A percentile compares a stretch with the other conserved stretches of the same genome.
Evolutionary conservation across 140 eudicot species (phyloP).

Genomic region (Eryngium alpinum): DNA sequence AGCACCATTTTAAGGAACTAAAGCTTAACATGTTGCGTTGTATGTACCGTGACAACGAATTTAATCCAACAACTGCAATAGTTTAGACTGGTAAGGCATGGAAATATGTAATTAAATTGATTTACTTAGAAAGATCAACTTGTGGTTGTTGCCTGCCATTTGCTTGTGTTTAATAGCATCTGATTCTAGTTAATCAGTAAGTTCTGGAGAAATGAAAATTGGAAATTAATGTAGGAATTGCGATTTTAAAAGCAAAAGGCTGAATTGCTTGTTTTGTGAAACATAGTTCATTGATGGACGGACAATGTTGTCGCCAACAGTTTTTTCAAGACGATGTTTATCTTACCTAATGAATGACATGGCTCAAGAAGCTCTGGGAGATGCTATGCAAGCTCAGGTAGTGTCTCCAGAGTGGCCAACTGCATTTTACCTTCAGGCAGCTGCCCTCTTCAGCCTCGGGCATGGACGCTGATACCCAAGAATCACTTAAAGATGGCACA

Average conservation of each 20-base stretch:
- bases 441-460: slow-evolving; percentile 81
- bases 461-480: slow-evolving; percentile 72
- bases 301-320: slow-evolving; percentile 83
- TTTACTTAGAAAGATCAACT: neutral
- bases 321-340: slow-evolving; percentile 75
- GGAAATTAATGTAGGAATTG: neutral
- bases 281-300: slow-evolving; percentile 85
- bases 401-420: slow-evolving; percentile 75
- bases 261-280: slow-evolving; percentile 3
- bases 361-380: slow-evolving; percentile 87
- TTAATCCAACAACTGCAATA: too few relatives aligned
- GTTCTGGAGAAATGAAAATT: neutral
- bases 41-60: too few relatives aligned
- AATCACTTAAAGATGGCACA: slow-evolving; percentile 71
- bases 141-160: neutral
- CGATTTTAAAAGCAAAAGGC: neutral
- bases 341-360: slow-evolving; percentile 66
- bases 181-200: neutral
- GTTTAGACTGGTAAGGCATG: neutral
- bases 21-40: too few relatives aligned
- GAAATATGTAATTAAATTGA: neutral
- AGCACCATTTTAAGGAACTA: too few relatives aligned
- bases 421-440: slow-evolving; percentile 81
- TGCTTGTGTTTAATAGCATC: too few relatives aligned
- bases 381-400: slow-evolving; percentile 83